Conservation (phyloP, 306 rosid genomes). For the Luffa aegyptiaca region DNA sequence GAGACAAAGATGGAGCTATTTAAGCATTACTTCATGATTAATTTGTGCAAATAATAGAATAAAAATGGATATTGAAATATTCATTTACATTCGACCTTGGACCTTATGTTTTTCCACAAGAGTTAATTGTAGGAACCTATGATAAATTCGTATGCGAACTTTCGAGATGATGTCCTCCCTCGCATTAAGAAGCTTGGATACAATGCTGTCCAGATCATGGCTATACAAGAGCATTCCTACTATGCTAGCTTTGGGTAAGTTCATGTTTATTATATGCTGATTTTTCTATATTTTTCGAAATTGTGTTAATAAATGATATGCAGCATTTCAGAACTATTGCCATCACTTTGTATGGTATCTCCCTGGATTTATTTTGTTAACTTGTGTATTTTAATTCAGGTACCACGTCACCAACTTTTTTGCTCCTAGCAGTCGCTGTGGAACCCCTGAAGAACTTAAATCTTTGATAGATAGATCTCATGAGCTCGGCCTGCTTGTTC, state of each 20-base stretch:
- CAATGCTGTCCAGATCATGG: slow-evolving; percentile 99
- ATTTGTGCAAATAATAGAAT: not conserved
- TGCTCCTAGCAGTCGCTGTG: slow-evolving; percentile 98
- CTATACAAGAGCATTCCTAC: slow-evolving; percentile 97
- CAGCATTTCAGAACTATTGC: not conserved
- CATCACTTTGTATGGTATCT: not conserved
- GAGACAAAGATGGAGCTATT: not conserved
- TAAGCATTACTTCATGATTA: not conserved
- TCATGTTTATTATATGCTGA: slow-evolving; percentile 7
- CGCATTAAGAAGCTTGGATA: slow-evolving; percentile 80
- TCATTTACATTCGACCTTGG: not conserved
- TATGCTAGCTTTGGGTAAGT: slow-evolving; percentile 98
- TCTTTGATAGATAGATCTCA: slow-evolving; percentile 91
- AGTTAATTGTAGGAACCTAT: slow-evolving; percentile 57
- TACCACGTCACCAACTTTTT: slow-evolving; percentile 97
- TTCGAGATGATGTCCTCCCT: slow-evolving; percentile 83
- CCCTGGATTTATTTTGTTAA: not conserved
- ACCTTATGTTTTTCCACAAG: not conserved
- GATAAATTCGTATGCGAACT: slow-evolving; percentile 70
- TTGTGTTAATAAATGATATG: not conserved
- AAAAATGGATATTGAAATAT: not conserved
- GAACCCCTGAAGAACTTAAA: slow-evolving; percentile 93
- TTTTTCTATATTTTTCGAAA: not conserved
- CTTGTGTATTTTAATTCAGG: slow-evolving; percentile 28
- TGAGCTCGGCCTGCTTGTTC: slow-evolving; percentile 86